Evolutionary conservation across 2,329 filamentous ascomycete genomes (phyloP), one percentile per base, ranked within the genome.

Genomic region (Huntiella omanensis): DNA sequence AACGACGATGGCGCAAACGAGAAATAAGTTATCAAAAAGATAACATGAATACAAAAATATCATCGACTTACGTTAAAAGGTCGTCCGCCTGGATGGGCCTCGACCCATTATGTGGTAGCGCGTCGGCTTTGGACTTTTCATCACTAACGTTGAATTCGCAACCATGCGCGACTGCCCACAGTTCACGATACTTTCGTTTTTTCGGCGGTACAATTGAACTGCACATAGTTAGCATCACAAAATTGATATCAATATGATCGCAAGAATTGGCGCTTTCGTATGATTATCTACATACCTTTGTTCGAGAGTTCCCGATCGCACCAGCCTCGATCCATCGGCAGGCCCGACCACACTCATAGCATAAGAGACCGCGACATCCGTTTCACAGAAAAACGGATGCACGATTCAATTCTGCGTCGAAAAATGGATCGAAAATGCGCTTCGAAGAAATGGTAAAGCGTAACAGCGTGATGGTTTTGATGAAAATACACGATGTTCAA

Each of bases 171-270:
- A 83, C 75, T 56, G 73, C 71, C 68, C 82, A 93, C 57, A 94
- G 73, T 67, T 91, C 82, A 62, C 80, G 80, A 61, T 94, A 73
- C 71, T 92, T 92, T 64, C 84, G 79, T 75, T 92, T 91, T 64
- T 83, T 81, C 71, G 82, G 84, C 64, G 71, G 73, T 70, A 82
- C 75, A 72, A 80, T 78, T 73, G 73, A 70, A 65, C 77, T 81
- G 59, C 50, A 54, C 51, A 52, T 17, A 36, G 59, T 73, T 52
- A 75, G 62, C 57, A 69, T 48, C 49, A 50, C 57, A 44, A 64
- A 65, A 63, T 56, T 55, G 47, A 59, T 53, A 71, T 65, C 60
- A 54, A 62, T 60, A 54, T 57, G 55, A 68, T 68, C 65, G 65
- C 63, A 66, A 66, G 65, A 67, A 59, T 58, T 54, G 53, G 63